Conservation (phyloP, 1,284 basidiomycete genomes). For the Trichosporon asahii region DNA sequence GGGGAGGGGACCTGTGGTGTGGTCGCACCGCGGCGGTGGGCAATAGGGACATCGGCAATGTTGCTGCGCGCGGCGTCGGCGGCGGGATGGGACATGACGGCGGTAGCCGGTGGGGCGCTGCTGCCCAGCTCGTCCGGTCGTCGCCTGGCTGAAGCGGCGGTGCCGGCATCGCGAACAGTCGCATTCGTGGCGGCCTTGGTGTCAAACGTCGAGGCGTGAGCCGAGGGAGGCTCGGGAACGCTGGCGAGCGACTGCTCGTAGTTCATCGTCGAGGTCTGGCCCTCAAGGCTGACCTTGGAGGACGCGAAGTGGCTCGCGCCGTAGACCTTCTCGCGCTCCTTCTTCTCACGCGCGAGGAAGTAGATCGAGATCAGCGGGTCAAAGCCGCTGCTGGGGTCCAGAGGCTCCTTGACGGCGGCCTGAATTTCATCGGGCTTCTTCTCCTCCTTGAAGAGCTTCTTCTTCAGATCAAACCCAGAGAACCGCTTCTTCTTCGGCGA, state of each 20-base stretch:
- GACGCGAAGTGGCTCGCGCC: constrained; percentile 91
- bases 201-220: constrained; percentile 40
- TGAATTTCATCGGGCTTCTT: constrained; percentile 45
- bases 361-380: constrained; percentile 96
- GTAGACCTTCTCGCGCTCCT: constrained; percentile 88
- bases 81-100: constrained; percentile 49
- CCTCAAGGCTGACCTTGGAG: constrained; percentile 64
- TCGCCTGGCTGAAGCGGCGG: constrained; percentile 48
- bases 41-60: constrained; percentile 42
- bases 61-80: constrained; percentile 44
- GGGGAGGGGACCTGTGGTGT: constrained; percentile 23
- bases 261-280: constrained; percentile 26
- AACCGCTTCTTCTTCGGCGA: constrained; percentile 60
- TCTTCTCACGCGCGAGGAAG: constrained; percentile 89
- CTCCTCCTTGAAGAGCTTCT: constrained; percentile 71
- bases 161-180: neutral
- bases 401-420: constrained; percentile 45
- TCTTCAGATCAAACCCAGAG: constrained; percentile 93
- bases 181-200: neutral
- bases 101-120: constrained; percentile 23
- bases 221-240: constrained; percentile 71
- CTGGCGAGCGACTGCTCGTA: constrained; percentile 78
- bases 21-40: constrained; percentile 51
- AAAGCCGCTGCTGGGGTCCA: constrained; percentile 87
- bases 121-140: constrained; percentile 31